These are phyloP conservation scores for Dujonia santamariae DNA, from an alignment of 1,139 yeast genomes.

Conservation along the genomic window DNA sequence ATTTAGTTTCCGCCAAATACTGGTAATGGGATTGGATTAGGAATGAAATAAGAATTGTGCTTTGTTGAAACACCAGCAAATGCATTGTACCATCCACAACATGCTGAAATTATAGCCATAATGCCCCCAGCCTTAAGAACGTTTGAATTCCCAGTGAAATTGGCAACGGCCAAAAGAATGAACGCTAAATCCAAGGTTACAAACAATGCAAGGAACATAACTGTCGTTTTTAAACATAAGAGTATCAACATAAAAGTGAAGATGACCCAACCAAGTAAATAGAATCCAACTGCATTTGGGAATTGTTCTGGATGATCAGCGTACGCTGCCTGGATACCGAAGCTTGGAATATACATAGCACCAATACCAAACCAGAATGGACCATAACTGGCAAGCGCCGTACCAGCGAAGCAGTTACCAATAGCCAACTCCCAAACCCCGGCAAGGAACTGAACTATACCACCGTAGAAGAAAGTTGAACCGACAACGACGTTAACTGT, in stretches of 20 bases:
- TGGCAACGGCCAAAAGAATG: conserved; percentile 33
- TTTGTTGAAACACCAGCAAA: conserved; percentile 70
- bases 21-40: conserved; percentile 13
- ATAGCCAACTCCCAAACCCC: conserved; percentile 45
- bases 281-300: conserved; percentile 32
- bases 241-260: conserved; percentile 31
- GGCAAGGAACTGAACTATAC: conserved; percentile 35
- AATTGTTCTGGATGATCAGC: conserved; percentile 23
- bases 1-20: conserved; percentile 7
- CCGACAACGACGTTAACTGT: conserved; percentile 47
- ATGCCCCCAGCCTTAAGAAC: conserved; percentile 65
- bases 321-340: conserved; percentile 29
- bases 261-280: conserved; percentile 34
- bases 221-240: conserved; percentile 32
- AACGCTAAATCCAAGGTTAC: conserved; percentile 31
- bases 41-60: conserved; percentile 56
- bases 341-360: conserved; percentile 26
- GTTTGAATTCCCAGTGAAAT: conserved; percentile 25
- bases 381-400: conserved; percentile 33
- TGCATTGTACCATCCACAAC: conserved; percentile 76
- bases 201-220: conserved; percentile 25
- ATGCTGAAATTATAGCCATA: conserved; percentile 64
- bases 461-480: conserved; percentile 49
- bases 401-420: conserved; percentile 37
- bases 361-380: conserved; percentile 40